Base-by-base conservation (phyloP, 2,329 filamentous ascomycete species). In the Dactylellina haptotyla region DNA sequence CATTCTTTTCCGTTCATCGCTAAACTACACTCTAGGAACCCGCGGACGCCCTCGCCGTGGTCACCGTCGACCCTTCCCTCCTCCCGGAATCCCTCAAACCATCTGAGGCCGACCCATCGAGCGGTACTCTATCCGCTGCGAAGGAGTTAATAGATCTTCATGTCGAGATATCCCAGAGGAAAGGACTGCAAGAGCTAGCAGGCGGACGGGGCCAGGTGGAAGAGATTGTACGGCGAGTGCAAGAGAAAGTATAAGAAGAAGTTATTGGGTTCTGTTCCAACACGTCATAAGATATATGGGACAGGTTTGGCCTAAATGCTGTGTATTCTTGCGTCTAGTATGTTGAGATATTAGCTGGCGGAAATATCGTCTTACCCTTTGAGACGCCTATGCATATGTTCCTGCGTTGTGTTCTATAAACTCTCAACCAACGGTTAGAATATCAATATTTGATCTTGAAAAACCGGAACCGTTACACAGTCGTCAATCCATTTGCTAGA, bases 71-170 rank as follows among this genome's bases (percentile, higher is more conserved):
- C 39, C 61, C 69, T 6, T 53, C 69, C 16, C 61, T 66, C 8
- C 69, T 73, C 18, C 69, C 69, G 18, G 1, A 39, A n/a, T 56
- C 70, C 12, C 43, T 69, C 14, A 75, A 37, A 28, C 26, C 50
- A 1, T 4, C 56, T 1, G 20, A 16, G 9, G 23, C 16, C 14
- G 62, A 69, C 28, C 50, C 48, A 4, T 43, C 50, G 18, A 48
- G 41, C 46, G 25, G 4, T 1, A 53, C 28, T 0, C 23, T 75
- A n/a, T 58, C 63, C 3, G 62, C 63, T 30, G 70, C 70, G 6
- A 57, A 34, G 30, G 70, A 75, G 26, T 28, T 75, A 5, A 75
- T 75, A 51, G 57, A 75, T 28, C 46, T 75, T 16, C 64, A 75
- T 48, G 64, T 63, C 37, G 70, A 75, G 20, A 69, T 75, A 10